These are phyloP conservation scores for Thermoascus crustaceus DNA, from an alignment of 2,329 filamentous ascomycete genomes.

Conservation along the genomic window DNA sequence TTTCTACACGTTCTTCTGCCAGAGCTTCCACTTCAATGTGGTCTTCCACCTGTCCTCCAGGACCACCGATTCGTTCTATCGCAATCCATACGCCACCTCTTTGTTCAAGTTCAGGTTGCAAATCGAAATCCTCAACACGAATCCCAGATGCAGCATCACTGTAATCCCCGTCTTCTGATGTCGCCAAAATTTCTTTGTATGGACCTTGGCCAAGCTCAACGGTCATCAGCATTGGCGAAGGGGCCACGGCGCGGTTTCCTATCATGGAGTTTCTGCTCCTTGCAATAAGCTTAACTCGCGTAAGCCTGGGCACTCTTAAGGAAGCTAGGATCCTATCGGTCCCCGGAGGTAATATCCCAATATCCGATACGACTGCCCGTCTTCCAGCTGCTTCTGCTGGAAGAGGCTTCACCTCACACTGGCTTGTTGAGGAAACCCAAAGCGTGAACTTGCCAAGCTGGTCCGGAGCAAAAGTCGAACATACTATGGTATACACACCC, in stretches of 20 bases:
- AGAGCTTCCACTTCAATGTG: constrained; percentile 37
- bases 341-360: constrained; percentile 44
- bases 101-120: constrained; percentile 54
- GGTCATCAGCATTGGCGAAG: constrained; percentile 57
- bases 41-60: constrained; percentile 42
- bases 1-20: constrained; percentile 34
- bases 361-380: constrained; percentile 45
- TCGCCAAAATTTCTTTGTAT: constrained; percentile 55
- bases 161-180: constrained; percentile 67
- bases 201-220: constrained; percentile 67
- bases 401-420: constrained; percentile 51
- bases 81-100: constrained; percentile 66
- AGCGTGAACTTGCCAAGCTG: constrained; percentile 69
- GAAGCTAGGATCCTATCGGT: constrained; percentile 48
- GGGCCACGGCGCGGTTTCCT: constrained; percentile 28
- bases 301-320: constrained; percentile 47
- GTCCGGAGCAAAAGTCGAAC: constrained; percentile 79
- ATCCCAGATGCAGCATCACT: constrained; percentile 59
- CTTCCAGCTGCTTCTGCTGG: constrained; percentile 68
- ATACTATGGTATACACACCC: constrained; percentile 79
- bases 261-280: constrained; percentile 38
- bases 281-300: constrained; percentile 51
- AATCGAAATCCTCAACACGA: constrained; percentile 64
- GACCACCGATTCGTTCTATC: constrained; percentile 66
- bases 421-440: constrained; percentile 56